These are phyloP conservation scores for Dalbergia cochinchinensis DNA, from an alignment of 306 rosid species.

Conservation along the genomic window DNA sequence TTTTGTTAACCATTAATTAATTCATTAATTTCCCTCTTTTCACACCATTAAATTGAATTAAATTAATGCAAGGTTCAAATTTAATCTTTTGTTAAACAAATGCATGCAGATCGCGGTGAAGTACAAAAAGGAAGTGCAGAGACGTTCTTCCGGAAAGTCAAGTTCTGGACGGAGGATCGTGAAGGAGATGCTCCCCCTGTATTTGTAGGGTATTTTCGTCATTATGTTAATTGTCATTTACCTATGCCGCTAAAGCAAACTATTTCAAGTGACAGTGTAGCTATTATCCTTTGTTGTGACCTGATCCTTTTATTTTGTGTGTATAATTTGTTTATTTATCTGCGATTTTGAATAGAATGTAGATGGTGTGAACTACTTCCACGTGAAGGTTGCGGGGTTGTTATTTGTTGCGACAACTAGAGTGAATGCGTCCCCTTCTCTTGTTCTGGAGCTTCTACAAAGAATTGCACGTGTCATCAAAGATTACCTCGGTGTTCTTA, in stretches of 20 bases:
- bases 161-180: slow-evolving; percentile 87
- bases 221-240: neutral
- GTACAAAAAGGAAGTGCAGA: slow-evolving; percentile 87
- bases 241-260: neutral
- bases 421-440: slow-evolving; percentile 81
- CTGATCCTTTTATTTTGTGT: slow-evolving; percentile 26
- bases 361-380: slow-evolving; percentile 95
- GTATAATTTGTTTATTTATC: neutral
- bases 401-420: slow-evolving; percentile 88
- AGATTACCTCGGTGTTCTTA: slow-evolving; percentile 94
- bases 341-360: slow-evolving; percentile 58
- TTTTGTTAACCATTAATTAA: slow-evolving; percentile 18
- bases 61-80: neutral
- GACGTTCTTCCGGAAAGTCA: slow-evolving; percentile 87
- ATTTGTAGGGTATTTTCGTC: slow-evolving; percentile 83
- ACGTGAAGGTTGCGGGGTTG: slow-evolving; percentile 90
- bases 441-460: slow-evolving; percentile 83
- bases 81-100: slow-evolving; percentile 13
- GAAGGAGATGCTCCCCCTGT: slow-evolving; percentile 97
- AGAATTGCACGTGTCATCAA: slow-evolving; percentile 90
- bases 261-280: neutral
- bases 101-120: slow-evolving; percentile 92
- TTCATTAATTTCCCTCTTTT: neutral
- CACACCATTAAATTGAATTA: neutral
- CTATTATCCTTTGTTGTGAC: neutral